Evolutionary conservation across 805 yeast genomes (phyloP), one percentile per base, ranked within the genome.

Genomic region (Candida sphagnicola): DNA sequence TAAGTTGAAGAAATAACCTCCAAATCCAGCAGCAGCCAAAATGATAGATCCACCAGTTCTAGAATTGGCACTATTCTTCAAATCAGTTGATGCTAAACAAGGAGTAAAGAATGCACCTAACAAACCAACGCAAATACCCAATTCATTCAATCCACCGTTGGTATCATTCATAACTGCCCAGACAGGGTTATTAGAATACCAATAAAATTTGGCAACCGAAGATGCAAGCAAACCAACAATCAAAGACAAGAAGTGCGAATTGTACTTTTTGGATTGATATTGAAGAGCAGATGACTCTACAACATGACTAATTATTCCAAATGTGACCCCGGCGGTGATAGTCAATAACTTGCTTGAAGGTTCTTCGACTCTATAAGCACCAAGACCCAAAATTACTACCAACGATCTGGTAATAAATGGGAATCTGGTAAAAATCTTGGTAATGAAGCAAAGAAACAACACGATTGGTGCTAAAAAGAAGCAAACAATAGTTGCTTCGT

Each of bases 81-180:
- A 26, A 45, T 40, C 3, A 45, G 19, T 32, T 52, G 57, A 10
- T n/a, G 19, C 25, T 16, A 44, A 34, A 1, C 39, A 50, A 16
- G 82, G 76, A 2, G 96, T 77, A 39, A 82, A 66, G n/a, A 77
- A 49, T 2, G 91, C 89, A 28, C 79, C 73, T 8, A 74, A 46
- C 4, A 81, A 49, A 16, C 95, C 96, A 36, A 84, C 43, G 3
- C 69, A 59, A 2, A 88, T 59, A 29, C 93, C 95, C 21, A 78
- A 62, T 37, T 69, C 70, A 60, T 91, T 91, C 71, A 78, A 78
- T 11, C 99, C 99, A 14, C 97, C 96, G 50, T 86, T 89, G 10
- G 69, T 75, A 13, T 71, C 72, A 57, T 89, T 82, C 90, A 93
- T 82, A 36, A 90, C 84, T 19, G 98, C 95, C 99, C 99, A 93